Percentiles rank a stretch among this genome's conserved stretches.
Conservation (phyloP, 78 protist species). For the Trichosphaerium sp. region DNA sequence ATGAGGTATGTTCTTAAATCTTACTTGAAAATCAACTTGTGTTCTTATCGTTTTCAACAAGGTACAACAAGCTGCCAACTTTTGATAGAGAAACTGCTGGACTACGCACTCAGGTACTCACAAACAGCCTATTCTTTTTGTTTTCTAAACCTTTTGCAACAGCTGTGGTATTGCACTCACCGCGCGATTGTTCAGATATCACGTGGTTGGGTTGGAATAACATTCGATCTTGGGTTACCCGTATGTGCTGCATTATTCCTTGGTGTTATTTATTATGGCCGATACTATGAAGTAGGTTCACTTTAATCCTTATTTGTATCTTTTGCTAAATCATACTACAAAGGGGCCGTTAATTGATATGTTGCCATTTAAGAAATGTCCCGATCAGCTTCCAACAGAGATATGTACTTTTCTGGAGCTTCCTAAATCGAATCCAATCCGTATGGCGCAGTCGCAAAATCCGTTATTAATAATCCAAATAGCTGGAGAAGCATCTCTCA, state of each 20-base stretch:
- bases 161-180: background rate
- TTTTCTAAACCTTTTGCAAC: background rate
- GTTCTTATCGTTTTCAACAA: background rate
- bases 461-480: background rate
- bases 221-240: background rate
- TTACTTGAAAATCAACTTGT: background rate
- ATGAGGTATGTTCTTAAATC: too few relatives aligned
- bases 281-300: background rate
- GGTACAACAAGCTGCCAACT: background rate
- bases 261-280: background rate
- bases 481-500: slow-evolving; percentile 4
- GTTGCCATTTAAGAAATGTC: background rate
- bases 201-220: background rate
- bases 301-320: background rate
- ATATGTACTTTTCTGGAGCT: background rate
- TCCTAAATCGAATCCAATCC: background rate
- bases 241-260: background rate
- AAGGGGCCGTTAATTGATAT: background rate
- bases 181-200: background rate
- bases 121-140: background rate
- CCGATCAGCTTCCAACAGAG: too few relatives aligned
- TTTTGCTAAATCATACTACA: background rate
- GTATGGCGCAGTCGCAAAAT: background rate
- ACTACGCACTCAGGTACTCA: background rate
- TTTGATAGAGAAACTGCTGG: background rate